Evolutionary conservation across 352 stramenopile genomes (phyloP).

Genomic region (Plasmopara viticola): DNA sequence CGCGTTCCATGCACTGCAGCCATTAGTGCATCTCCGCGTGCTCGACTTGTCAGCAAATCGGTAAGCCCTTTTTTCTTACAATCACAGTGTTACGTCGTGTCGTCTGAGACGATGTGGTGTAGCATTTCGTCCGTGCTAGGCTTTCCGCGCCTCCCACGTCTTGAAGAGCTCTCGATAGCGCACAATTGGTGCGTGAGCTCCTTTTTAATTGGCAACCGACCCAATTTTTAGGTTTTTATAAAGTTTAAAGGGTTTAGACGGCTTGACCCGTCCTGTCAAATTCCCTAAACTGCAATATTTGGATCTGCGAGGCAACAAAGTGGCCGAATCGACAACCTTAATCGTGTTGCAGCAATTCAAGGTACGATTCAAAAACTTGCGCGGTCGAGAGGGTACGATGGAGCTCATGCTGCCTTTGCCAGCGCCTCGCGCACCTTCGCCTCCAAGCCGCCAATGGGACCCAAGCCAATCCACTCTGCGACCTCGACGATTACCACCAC

Average conservation of each 20-base stretch:
- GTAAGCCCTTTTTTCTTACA: slow-evolving; percentile 11
- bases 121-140: slow-evolving; percentile 53
- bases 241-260: slow-evolving; percentile 48
- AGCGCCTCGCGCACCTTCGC: slow-evolving; percentile 53
- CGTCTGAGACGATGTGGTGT: slow-evolving; percentile 3
- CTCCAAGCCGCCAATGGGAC: slow-evolving; percentile 50
- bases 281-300: slow-evolving; percentile 65
- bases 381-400: neutral
- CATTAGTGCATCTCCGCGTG: slow-evolving; percentile 53
- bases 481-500: slow-evolving; percentile 52
- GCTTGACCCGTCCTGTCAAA: slow-evolving; percentile 54
- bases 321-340: slow-evolving; percentile 35
- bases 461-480: slow-evolving; percentile 60
- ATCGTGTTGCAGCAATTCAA: slow-evolving; percentile 45
- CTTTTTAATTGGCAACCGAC: neutral
- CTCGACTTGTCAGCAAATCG: slow-evolving; percentile 76
- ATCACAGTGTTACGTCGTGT: neutral
- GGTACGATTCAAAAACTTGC: slow-evolving; percentile 16
- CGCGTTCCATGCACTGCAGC: slow-evolving; percentile 55
- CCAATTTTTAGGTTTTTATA: neutral
- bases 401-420: slow-evolving; percentile 1
- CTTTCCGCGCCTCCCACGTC: slow-evolving; percentile 48
- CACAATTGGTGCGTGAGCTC: slow-evolving; percentile 50
- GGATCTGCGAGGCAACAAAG: slow-evolving; percentile 62
- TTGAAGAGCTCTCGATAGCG: slow-evolving; percentile 69